Conservation (phyloP, 2,329 filamentous ascomycete species). For the Chrysosporium keratinophilum region DNA sequence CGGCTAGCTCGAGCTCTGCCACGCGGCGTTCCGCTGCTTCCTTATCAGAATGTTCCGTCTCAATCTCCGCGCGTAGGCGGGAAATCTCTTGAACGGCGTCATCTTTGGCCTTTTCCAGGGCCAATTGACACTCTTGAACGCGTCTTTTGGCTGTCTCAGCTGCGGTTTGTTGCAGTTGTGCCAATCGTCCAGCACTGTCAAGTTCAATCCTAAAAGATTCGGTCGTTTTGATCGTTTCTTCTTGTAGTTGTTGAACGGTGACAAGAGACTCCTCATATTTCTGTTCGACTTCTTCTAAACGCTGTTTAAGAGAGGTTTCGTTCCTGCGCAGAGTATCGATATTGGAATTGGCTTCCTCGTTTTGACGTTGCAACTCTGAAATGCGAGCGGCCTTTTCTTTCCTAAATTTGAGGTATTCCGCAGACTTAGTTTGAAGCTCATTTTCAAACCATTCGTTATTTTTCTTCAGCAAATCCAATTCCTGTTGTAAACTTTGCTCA, state of each 20-base stretch:
- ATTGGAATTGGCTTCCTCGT: conserved; percentile 71
- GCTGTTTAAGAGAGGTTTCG: conserved; percentile 68
- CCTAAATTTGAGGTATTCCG: conserved; percentile 77
- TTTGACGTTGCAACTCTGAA: conserved; percentile 73
- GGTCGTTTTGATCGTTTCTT: conserved; percentile 68
- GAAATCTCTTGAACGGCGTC: conserved; percentile 52
- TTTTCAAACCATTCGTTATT: conserved; percentile 90
- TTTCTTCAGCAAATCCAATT: conserved; percentile 75
- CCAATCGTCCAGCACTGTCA: conserved; percentile 67
- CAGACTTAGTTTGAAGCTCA: conserved; percentile 80
- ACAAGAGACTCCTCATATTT: conserved; percentile 77
- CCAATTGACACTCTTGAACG: conserved; percentile 47
- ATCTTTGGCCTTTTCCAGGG: conserved; percentile 50
- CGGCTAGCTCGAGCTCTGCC: conserved; percentile 53
- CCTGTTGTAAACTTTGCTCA: conserved; percentile 80
- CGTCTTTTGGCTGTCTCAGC: conserved; percentile 51
- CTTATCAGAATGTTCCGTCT: conserved; percentile 50
- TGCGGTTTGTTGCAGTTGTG: conserved; percentile 56
- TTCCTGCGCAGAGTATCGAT: conserved; percentile 68
- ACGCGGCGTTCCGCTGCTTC: conserved; percentile 53
- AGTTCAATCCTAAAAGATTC: conserved; percentile 81
- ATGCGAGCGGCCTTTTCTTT: conserved; percentile 92
- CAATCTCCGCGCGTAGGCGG: conserved; percentile 43
- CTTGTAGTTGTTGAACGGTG: conserved; percentile 75
- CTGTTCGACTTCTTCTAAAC: conserved; percentile 71